Conservation (phyloP, 495 filamentous ascomycete genomes). For the Aspergillus ostianus region DNA sequence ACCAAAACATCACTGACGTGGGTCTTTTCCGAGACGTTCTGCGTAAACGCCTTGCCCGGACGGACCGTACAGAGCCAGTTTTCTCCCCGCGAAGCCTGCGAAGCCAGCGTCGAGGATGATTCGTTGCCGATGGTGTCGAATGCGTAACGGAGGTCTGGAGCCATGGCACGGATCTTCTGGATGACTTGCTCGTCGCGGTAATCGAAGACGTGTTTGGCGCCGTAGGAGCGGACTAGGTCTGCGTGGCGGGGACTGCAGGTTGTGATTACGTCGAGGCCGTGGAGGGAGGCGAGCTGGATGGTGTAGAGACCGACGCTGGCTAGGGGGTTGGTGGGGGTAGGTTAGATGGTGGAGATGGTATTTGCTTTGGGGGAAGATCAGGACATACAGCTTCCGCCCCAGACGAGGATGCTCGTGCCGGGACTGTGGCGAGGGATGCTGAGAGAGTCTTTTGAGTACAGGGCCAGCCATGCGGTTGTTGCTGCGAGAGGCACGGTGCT, state of each 20-base stretch:
- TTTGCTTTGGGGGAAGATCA: no score
- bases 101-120: constrained; percentile 20
- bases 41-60: constrained; percentile 29
- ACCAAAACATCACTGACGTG: constrained; percentile 33
- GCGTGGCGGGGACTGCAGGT: constrained; percentile 54
- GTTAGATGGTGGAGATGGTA: no score
- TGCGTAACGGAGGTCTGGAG: constrained; percentile 14
- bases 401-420: constrained; percentile 23
- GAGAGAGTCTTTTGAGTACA: constrained; percentile 27
- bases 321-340: constrained; percentile 1
- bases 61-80: constrained; percentile 29
- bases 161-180: constrained; percentile 19
- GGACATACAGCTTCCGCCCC: constrained; percentile 32
- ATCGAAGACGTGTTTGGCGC: constrained; percentile 53
- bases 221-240: constrained; percentile 43
- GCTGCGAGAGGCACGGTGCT: constrained; percentile 30
- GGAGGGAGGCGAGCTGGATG: constrained; percentile 28
- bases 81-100: constrained; percentile 8
- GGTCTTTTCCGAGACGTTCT: constrained; percentile 18
- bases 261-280: constrained; percentile 35
- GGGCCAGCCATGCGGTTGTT: constrained; percentile 29
- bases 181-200: constrained; percentile 35
- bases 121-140: constrained; percentile 34
- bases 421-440: constrained; percentile 9
- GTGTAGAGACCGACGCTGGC: constrained; percentile 35